Base-by-base conservation (phyloP, 1,284 basidiomycete species). In the Fomitopsis palustris region DNA sequence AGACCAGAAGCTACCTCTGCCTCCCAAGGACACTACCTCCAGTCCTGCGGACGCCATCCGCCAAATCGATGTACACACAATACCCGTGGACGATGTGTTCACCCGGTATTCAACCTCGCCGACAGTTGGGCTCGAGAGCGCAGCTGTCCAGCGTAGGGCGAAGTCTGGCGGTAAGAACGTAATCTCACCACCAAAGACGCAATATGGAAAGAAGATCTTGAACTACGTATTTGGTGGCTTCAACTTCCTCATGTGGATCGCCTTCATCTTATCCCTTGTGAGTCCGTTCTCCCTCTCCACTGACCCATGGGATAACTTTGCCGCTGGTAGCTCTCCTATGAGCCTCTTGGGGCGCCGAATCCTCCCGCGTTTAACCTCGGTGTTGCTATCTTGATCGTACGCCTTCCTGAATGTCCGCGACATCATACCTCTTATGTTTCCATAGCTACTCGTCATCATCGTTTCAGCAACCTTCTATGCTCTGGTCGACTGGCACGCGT, bases 181-280 rank as follows among this genome's bases (percentile, higher is more conserved):
- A 42, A 79, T 85, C 27, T 77, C 77, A 7, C 76, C 79, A 4
- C 78, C 81, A 23, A 77, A 78, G 12, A 80, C 74, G 29, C 74
- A 76, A 54, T 78, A 78, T 63, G 76, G 76, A 73, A 74, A 76
- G 67, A 83, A 82, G 68, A 68, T 74, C 0, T 69, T 81, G 37
- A 78, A 78, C 65, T 84, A 82, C 56, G 63, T 82, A 29, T 84
- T 83, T 43, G 82, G 81, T 25, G 81, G 78, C 1, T 83, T 83
- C 70, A 81, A 79, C 62, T 79, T 78, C 59, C 70, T 83, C 33
- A 80, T 83, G 72, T 80, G 79, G 77, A 75, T 80, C 55, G 81
- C 79, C 1, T 79, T 79, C 67, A 67, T 83, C 59, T 72, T 80
- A 56, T 78, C 77, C 0, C 39, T 76, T 21, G 78, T 78, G 67